Percentiles rank a stretch among this genome's conserved stretches.
These are phyloP conservation scores for Pythium volutum DNA, from an alignment of 352 stramenopile species.

Conservation along the genomic window DNA sequence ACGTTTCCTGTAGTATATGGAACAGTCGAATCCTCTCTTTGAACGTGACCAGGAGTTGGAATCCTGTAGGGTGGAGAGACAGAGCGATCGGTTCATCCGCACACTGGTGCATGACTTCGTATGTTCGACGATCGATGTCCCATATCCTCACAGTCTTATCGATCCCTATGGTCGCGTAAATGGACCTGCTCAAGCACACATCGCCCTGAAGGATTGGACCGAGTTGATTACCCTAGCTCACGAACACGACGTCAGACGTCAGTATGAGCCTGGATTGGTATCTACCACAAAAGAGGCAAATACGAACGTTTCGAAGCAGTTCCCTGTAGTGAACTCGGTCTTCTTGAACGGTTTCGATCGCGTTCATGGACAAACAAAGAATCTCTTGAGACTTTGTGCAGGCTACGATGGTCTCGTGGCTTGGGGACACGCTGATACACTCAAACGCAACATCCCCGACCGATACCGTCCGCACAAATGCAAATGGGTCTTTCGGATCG, in stretches of 20 bases:
- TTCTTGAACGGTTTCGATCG: constrained; percentile 76
- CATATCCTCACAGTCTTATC: constrained; percentile 88
- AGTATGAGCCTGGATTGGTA: no score
- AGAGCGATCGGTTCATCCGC: constrained; percentile 62
- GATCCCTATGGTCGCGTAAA: constrained; percentile 75
- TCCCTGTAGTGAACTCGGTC: constrained; percentile 63
- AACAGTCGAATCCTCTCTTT: constrained; percentile 78
- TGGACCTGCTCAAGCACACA: constrained; percentile 75
- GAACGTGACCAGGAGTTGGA: constrained; percentile 68
- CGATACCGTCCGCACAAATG: constrained; percentile 64
- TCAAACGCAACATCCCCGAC: constrained; percentile 77
- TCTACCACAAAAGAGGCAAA: no score
- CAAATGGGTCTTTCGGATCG: constrained; percentile 73
- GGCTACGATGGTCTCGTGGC: constrained; percentile 52
- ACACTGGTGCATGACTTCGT: constrained; percentile 63
- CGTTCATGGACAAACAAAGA: constrained; percentile 61
- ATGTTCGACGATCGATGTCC: constrained; percentile 74
- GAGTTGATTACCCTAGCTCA: constrained; percentile 50
- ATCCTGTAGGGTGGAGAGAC: constrained; percentile 65
- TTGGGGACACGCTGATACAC: constrained; percentile 65
- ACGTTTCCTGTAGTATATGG: constrained; percentile 63
- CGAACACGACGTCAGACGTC: no score
- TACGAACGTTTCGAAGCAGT: constrained; percentile 48
- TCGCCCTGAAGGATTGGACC: constrained; percentile 73
- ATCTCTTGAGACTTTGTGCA: constrained; percentile 71